Evolutionary conservation across 495 filamentous ascomycete species (phyloP), one percentile per base, ranked within the genome.

Genomic region (Trichoderma asperelloides): DNA sequence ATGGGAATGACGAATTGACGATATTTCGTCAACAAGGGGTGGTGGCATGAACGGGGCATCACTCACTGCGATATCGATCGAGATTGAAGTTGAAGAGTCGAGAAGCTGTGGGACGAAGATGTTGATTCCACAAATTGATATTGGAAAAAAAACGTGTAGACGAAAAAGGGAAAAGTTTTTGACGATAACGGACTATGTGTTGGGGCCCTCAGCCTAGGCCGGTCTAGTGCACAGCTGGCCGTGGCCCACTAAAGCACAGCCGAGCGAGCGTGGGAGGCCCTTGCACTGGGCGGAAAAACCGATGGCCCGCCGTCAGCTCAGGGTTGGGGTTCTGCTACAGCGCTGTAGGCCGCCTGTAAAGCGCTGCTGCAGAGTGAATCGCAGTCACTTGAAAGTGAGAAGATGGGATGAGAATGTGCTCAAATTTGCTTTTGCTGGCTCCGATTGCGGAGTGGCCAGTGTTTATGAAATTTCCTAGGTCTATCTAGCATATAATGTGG

Each of bases 221-320:
- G 55, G 55, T 33, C 55, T 60, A 60, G 55, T 18, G 55, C 55
- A 25, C 13, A 28, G 27, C 55, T 28, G 49, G 49, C 49, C n/a
- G 49, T 57, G 49, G 49, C 49, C 49, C 49, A 7, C 21, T 57
- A 27, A n/a, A 57, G n/a, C 66, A 66, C 63, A 55, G 57, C 27
- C 66, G 49, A 62, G 47, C 27, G 23, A 40, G n/a, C 16, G 62
- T 25, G 65, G 65, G 68, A 68, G 60, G 65, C 60, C 67, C 63
- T 40, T 66, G 64, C 57, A 27, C 33, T 43, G 47, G 39, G 55
- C 55, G 55, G 55, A 60, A 28, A 28, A 60, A 60, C 16, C 33
- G 55, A 28, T 60, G 55, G 11, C 13, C 55, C 55, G 55, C 55
- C 49, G 23, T 33, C 55, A 51, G 55, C 55, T 16, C 33, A 37